Evolutionary conservation across 2,329 filamentous ascomycete genomes (phyloP).

Genomic region (Xylaria sp.): DNA sequence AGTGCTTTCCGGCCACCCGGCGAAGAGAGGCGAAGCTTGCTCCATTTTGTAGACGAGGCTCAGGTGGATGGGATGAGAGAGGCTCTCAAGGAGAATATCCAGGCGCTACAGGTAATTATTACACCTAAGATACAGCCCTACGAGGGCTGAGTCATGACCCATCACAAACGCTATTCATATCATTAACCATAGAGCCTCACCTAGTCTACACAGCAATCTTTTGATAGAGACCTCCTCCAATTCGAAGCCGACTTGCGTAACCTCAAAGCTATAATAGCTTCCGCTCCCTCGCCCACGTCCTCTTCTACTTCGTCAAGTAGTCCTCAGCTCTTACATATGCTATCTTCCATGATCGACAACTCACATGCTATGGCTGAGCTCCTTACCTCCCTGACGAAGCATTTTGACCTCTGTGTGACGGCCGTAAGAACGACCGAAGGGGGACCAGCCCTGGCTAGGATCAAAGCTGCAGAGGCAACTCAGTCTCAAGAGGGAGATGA

Average conservation of each 20-base stretch:
- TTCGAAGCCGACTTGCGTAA: conserved; percentile 80
- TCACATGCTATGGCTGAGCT: conserved; percentile 85
- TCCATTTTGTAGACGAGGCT: conserved; percentile 81
- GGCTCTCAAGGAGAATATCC: conserved; percentile 76
- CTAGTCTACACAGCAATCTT: conserved; percentile 73
- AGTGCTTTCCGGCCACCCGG: conserved; percentile 68
- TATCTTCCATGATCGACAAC: conserved; percentile 75
- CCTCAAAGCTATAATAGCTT: conserved; percentile 68
- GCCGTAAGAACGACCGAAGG: conserved; percentile 92
- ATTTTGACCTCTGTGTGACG: conserved; percentile 93
- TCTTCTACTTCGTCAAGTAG: conserved; percentile 53
- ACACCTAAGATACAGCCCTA: background rate
- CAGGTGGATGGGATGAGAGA: conserved; percentile 74
- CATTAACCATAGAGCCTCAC: conserved; percentile 34
- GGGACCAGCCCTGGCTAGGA: conserved; percentile 74
- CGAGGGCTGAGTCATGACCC: background rate
- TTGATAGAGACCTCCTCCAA: conserved; percentile 77
- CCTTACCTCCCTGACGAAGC: conserved; percentile 81
- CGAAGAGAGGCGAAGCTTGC: conserved; percentile 70
- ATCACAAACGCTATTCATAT: background rate
- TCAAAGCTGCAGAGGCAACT: conserved; percentile 73
- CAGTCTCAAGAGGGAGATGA: conserved; percentile 59
- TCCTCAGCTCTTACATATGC: conserved; percentile 61
- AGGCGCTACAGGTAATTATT: conserved; percentile 70
- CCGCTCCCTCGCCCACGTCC: conserved; percentile 52